phyloP scores from a whole-genome alignment of 2,329 filamentous ascomycete genomes.

The Thermothelomyces thermophilus region DNA sequence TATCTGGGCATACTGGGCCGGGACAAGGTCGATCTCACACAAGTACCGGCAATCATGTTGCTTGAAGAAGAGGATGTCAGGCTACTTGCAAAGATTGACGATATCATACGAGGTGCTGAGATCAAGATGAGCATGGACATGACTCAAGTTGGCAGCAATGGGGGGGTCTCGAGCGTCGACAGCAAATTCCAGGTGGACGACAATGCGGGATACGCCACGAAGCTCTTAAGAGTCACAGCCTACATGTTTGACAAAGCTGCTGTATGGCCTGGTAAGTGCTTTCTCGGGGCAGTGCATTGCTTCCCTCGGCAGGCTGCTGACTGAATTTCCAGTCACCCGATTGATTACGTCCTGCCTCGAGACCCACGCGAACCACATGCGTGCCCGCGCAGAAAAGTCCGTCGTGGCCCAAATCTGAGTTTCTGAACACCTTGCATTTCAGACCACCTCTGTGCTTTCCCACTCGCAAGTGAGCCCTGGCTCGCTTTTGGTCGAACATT shows the following conservation, averaged over 20 bases:
- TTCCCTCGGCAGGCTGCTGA: constrained; percentile 7
- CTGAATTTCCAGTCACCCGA: constrained; percentile 38
- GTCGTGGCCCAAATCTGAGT: constrained; percentile 35
- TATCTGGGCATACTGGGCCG: constrained; percentile 83
- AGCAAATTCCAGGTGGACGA: constrained; percentile 43
- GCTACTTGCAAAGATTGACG: constrained; percentile 72
- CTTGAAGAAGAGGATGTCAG: constrained; percentile 89
- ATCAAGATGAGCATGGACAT: constrained; percentile 63
- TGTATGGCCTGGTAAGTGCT: constrained; percentile 74
- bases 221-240: constrained; percentile 76
- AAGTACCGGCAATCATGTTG: constrained; percentile 82
- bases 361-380: constrained; percentile 47
- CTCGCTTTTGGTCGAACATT: no score
- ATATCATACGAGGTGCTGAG: constrained; percentile 70
- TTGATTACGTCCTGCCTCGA: constrained; percentile 51
- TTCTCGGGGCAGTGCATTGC: background rate
- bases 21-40: constrained; percentile 68
- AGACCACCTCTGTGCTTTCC: no score
- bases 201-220: constrained; percentile 72
- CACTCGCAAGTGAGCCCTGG: no score
- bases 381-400: constrained; percentile 47
- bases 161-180: constrained; percentile 43
- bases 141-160: constrained; percentile 46
- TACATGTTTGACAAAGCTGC: constrained; percentile 83
- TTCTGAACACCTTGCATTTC: background rate